Conservation (phyloP, 148 eudicot species). For the Chenopodium berlandieri region DNA sequence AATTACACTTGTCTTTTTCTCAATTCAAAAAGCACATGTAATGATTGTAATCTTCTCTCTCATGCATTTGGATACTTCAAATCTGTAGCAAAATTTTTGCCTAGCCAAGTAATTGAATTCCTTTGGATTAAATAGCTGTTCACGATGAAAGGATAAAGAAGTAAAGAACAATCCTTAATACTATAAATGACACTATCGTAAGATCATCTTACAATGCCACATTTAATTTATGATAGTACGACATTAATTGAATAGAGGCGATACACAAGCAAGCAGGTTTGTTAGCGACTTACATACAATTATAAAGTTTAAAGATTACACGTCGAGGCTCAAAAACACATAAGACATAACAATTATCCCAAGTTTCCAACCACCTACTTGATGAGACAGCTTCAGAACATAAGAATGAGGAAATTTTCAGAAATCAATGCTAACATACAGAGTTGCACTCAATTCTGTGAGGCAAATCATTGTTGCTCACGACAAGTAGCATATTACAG, state of each 20-base stretch:
- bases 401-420: not conserved
- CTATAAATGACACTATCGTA: too few species aligned
- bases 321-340: not conserved
- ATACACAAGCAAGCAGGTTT: not conserved
- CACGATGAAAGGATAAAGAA: too few species aligned
- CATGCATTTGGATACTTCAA: too few species aligned
- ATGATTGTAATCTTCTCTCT: too few species aligned
- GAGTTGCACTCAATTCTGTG: not conserved
- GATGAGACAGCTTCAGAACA: not conserved
- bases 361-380: not conserved
- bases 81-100: too few species aligned
- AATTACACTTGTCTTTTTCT: too few species aligned
- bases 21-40: too few species aligned
- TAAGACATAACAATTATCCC: not conserved
- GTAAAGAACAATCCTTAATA: too few species aligned
- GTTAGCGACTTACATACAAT: not conserved
- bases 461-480: conserved; percentile 11
- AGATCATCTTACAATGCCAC: too few species aligned
- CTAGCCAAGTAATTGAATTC: too few species aligned
- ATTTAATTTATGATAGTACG: too few species aligned
- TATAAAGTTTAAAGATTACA: not conserved
- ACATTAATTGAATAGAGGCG: not conserved
- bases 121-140: too few species aligned
- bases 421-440: conserved; percentile 3
- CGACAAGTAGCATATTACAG: conserved; percentile 29